Evolutionary conservation across 495 filamentous ascomycete genomes (phyloP).

Genomic region (Podospora comata): DNA sequence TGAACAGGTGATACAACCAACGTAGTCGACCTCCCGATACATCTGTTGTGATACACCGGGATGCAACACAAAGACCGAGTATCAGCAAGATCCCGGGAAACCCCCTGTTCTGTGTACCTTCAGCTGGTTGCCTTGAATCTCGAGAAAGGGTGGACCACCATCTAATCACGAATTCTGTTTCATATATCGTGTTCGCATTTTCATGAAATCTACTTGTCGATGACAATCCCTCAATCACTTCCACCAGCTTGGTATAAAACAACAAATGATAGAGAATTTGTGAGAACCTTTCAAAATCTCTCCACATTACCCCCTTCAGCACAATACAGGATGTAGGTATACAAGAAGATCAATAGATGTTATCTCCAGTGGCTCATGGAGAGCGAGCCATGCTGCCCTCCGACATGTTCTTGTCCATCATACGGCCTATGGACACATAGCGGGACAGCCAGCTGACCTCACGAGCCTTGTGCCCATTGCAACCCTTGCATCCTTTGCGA

Average conservation of each 20-base stretch:
- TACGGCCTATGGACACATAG: conserved; percentile 17
- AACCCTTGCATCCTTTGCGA: conserved; percentile 28
- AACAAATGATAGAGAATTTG: not conserved
- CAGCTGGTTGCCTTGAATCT: too few relatives aligned
- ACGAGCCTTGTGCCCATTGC: conserved; percentile 26
- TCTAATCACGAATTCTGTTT: too few relatives aligned
- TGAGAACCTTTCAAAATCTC: not conserved
- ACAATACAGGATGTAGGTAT: not conserved
- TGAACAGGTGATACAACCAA: too few relatives aligned
- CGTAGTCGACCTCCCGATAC: too few relatives aligned
- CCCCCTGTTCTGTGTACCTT: too few relatives aligned
- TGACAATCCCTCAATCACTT: too few relatives aligned
- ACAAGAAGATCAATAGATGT: not conserved
- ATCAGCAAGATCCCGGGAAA: too few relatives aligned
- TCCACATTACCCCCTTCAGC: not conserved
- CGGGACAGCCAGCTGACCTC: conserved; percentile 32
- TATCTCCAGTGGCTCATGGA: not conserved
- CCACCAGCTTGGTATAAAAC: not conserved
- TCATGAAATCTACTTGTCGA: too few relatives aligned
- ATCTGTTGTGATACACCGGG: too few relatives aligned
- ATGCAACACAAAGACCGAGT: too few relatives aligned
- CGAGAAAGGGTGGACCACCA: too few relatives aligned
- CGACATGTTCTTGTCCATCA: conserved; percentile 1
- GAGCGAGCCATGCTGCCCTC: not conserved
- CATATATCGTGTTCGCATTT: too few relatives aligned